Evolutionary conservation across 257 asterid species (phyloP), one percentile per base, ranked within the genome.

Genomic region (Haberlea rhodopensis): DNA sequence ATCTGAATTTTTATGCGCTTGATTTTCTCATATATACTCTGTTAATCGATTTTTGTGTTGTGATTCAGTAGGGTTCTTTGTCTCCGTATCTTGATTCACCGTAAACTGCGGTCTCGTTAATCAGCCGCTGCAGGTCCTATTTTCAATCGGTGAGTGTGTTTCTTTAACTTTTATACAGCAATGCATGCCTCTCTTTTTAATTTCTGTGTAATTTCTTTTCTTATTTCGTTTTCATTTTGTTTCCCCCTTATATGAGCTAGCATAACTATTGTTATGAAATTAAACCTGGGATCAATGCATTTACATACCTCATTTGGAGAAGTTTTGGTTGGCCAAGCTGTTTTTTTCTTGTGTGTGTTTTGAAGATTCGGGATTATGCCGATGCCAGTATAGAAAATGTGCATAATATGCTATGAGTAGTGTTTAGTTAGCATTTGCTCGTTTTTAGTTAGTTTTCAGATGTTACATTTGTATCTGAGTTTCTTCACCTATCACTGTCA

Each of bases 11-110:
- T n/a, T n/a, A n/a, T n/a, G n/a, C n/a, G n/a, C n/a, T n/a, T 60
- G 62, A 46, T 23, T 53, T 40, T 48, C 52, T 48, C 60, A 55
- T 15, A 18, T 53, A 8, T 54, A 25, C 59, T 65, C 84, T 80
- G 80, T 76, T 77, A 26, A 48, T 61, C 77, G 66, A 68, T 78
- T 75, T 76, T 76, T n/a, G 60, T 79, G 80, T 75, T 80, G 72
- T 72, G 71, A 72, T 80, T 80, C 70, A 76, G 70, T 62, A 80
- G 85, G 85, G 77, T 72, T 80, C 69, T 56, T 57, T 70, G 25
- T 70, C 63, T 53, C 52, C 76, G 62, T 69, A 61, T 62, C 67
- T 68, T 72, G 66, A 65, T 65, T 74, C 76, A 59, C 70, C 71
- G 63, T 70, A 62, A 69, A 66, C 68, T 65, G 73, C 70, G 79